Percentiles rank a stretch among this genome's conserved stretches.
Evolutionary conservation across 2,329 filamentous ascomycete genomes (phyloP).

Genomic region (Fusarium sp.): DNA sequence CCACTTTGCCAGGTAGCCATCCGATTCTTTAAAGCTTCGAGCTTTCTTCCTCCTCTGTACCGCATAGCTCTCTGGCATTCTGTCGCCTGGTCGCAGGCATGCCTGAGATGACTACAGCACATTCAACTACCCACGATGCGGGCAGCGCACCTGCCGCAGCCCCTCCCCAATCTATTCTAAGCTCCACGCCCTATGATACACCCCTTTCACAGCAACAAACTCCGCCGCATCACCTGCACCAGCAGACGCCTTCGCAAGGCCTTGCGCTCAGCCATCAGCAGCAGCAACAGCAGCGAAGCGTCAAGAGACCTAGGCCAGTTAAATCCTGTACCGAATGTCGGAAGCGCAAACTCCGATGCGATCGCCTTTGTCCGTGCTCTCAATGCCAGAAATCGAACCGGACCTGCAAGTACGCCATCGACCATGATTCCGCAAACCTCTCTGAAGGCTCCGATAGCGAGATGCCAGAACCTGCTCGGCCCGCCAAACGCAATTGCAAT

Average conservation of each 20-base stretch:
- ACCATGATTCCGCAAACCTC: constrained; percentile 62
- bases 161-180: constrained; percentile 36
- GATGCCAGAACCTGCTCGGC: constrained; percentile 51
- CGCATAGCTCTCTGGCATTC: constrained; percentile 7
- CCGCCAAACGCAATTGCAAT: constrained; percentile 58
- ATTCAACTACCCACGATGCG: constrained; percentile 45
- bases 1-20: constrained; percentile 7
- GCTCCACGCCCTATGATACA: constrained; percentile 46
- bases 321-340: constrained; percentile 71
- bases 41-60: constrained; percentile 17
- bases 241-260: constrained; percentile 47
- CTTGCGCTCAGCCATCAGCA: constrained; percentile 44
- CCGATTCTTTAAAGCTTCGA: constrained; percentile 11
- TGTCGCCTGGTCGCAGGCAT: constrained; percentile 24
- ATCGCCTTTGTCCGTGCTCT: constrained; percentile 69
- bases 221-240: constrained; percentile 50
- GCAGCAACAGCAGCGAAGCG: constrained; percentile 59
- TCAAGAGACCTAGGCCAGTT: constrained; percentile 68
- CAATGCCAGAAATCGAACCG: constrained; percentile 72
- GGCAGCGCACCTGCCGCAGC: constrained; percentile 32
- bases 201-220: constrained; percentile 48
- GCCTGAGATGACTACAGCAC: constrained; percentile 45
- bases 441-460: constrained; percentile 66
- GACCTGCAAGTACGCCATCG: constrained; percentile 66
- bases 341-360: constrained; percentile 71